Evolutionary conservation across 805 yeast genomes (phyloP), one percentile per base, ranked within the genome.

Genomic region (Starmerella tilneyi): DNA sequence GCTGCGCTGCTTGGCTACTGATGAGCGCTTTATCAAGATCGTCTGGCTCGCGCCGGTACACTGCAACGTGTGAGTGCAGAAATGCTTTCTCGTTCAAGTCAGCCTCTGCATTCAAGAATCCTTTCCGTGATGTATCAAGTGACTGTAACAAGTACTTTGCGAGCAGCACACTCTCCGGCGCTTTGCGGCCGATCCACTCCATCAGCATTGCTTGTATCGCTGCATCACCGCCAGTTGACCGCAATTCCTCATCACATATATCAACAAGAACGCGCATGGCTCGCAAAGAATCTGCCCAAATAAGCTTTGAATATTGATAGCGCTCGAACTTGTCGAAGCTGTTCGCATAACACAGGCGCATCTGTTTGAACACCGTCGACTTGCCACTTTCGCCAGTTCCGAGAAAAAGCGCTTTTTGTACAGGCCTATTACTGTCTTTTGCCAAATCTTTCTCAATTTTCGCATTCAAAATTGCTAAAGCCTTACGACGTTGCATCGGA

Each of bases 281-380:
- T 53, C 84, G 85, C 41, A 88, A 76, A 1, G 92, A 76, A 63
- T 89, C 96, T 12, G 82, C 82, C 96, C 96, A 92, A 19, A 92
- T 84, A 16, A 89, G 84, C 54, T 85, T 86, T 2, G 82, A 63
- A 61, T 86, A 92, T 60, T 83, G 88, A 35, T 69, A 56, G 43
- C 94, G 70, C 62, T 92, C 97, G 51, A 78, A 81, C 41, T 73
- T 74, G 1, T 82, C 69, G 65, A 89, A 92, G 2, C 94, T 94
- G 35, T 82, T 80, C 48, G 84, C 82, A 60, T 92, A 96, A 33
- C 86, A 63, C 15, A 92, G 69, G 55, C 82, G 76, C 77, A 83
- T 83, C 61, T 82, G 94, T 60, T 81, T 83, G 43, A 83, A 74
- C 43, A 82, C 77, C 15, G 94, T 82, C 7, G 86, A 78, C 58